Conservation (phyloP, 768 basidiomycete genomes). For the Mycena belliarum region DNA sequence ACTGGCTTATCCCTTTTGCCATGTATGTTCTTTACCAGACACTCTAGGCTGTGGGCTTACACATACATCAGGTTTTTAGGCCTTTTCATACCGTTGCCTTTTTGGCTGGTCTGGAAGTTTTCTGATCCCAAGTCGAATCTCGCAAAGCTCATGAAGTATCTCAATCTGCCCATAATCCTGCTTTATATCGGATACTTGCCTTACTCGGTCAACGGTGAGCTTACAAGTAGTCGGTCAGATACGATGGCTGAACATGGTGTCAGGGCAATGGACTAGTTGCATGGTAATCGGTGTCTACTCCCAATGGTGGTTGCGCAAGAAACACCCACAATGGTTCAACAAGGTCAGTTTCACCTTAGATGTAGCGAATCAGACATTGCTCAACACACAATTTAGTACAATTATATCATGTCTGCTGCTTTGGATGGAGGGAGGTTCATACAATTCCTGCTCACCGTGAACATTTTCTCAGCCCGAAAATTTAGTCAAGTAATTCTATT, state of each 20-base stretch:
- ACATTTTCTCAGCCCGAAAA: neutral
- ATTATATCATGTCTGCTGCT: slow-evolving; percentile 50
- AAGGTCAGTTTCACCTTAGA: slow-evolving; percentile 32
- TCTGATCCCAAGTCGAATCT: slow-evolving; percentile 34
- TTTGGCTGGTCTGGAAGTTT: slow-evolving; percentile 46
- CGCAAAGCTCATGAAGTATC: slow-evolving; percentile 38
- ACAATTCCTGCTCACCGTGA: neutral
- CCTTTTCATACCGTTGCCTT: slow-evolving; percentile 48
- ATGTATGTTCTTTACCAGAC: slow-evolving; percentile 34
- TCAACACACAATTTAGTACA: slow-evolving; percentile 31
- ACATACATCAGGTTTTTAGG: slow-evolving; percentile 39
- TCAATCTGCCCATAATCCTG: slow-evolving; percentile 48
- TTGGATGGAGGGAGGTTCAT: slow-evolving; percentile 41
- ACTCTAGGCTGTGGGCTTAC: neutral
- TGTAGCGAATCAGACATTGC: too few relatives aligned
- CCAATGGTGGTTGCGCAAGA: slow-evolving; percentile 51
- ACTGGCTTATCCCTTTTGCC: slow-evolving; percentile 46
- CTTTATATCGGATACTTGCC: slow-evolving; percentile 44
- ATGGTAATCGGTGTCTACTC: slow-evolving; percentile 49
- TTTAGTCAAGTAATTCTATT: slow-evolving; percentile 48
- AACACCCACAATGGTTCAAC: slow-evolving; percentile 40
- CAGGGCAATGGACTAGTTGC: slow-evolving; percentile 53
- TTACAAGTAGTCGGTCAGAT: neutral
- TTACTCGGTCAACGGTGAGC: slow-evolving; percentile 47
- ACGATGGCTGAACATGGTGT: neutral